Conservation (phyloP, 495 filamentous ascomycete species). For the Elaphomyces granulatus region DNA sequence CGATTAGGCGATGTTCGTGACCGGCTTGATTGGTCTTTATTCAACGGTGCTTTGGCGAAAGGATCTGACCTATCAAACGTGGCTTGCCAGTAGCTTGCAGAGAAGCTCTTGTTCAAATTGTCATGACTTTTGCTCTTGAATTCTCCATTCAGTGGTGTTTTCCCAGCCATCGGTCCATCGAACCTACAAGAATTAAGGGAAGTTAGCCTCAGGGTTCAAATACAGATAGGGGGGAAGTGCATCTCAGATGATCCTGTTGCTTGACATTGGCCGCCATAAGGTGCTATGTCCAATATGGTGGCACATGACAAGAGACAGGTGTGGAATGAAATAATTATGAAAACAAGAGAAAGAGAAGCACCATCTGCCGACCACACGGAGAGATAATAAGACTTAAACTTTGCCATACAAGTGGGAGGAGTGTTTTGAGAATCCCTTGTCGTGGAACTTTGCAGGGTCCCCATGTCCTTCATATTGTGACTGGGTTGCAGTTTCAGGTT, state of each 20-base stretch:
- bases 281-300: no score
- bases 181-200: background rate
- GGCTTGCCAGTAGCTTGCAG: constrained; percentile 42
- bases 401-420: no score
- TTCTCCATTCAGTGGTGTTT: constrained; percentile 5
- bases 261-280: no score
- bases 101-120: constrained; percentile 63
- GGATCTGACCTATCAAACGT: constrained; percentile 39
- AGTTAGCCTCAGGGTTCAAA: background rate
- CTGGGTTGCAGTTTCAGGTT: background rate
- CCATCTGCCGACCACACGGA: no score
- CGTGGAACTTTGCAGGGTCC: no score
- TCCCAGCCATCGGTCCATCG: background rate
- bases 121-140: constrained; percentile 47
- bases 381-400: no score
- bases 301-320: no score
- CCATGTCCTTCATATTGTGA: background rate
- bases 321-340: no score
- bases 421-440: no score
- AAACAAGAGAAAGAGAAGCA: no score
- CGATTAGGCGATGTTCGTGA: constrained; percentile 23
- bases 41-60: constrained; percentile 28
- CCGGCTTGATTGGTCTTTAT: constrained; percentile 19
- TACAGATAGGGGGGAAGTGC: no score
- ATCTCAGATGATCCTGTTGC: no score